Conservation (phyloP, 2,329 filamentous ascomycete genomes). For the Xylariomycetidae sp. region DNA sequence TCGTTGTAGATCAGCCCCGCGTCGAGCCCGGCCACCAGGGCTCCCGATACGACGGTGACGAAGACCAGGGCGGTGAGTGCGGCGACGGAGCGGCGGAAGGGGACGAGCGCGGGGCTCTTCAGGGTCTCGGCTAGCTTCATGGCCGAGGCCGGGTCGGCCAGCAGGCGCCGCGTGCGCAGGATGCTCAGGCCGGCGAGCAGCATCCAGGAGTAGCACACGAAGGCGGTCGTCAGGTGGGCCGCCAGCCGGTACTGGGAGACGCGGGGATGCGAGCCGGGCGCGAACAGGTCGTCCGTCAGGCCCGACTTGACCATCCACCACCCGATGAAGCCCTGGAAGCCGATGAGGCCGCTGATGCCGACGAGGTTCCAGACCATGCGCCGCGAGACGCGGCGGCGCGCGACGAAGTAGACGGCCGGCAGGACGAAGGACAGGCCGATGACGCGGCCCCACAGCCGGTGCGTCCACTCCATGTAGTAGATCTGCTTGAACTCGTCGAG, state of each 20-base stretch:
- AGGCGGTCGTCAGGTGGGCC: slow-evolving; percentile 84
- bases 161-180: slow-evolving; percentile 69
- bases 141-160: slow-evolving; percentile 62
- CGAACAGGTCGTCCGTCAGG: slow-evolving; percentile 91
- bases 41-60: slow-evolving; percentile 87
- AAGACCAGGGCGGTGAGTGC: slow-evolving; percentile 75
- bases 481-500: slow-evolving; percentile 96
- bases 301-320: slow-evolving; percentile 99
- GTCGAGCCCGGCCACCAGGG: slow-evolving; percentile 88
- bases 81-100: slow-evolving; percentile 70
- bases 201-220: slow-evolving; percentile 93
- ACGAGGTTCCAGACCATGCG: slow-evolving; percentile 73
- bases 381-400: slow-evolving; percentile 69
- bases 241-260: slow-evolving; percentile 93
- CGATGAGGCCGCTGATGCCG: slow-evolving; percentile 85
- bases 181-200: slow-evolving; percentile 82
- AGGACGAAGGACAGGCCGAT: slow-evolving; percentile 87
- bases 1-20: slow-evolving; percentile 98
- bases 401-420: slow-evolving; percentile 84
- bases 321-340: slow-evolving; percentile 89
- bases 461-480: slow-evolving; percentile 99
- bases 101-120: slow-evolving; percentile 59
- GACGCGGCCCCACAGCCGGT: slow-evolving; percentile 88
- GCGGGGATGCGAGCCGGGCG: slow-evolving; percentile 81
- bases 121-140: slow-evolving; percentile 58